A percentile compares a stretch with the other conserved stretches of the same genome.
phyloP scores from a whole-genome alignment of 495 filamentous ascomycete species.

The Penicillium atrosanguineum region DNA sequence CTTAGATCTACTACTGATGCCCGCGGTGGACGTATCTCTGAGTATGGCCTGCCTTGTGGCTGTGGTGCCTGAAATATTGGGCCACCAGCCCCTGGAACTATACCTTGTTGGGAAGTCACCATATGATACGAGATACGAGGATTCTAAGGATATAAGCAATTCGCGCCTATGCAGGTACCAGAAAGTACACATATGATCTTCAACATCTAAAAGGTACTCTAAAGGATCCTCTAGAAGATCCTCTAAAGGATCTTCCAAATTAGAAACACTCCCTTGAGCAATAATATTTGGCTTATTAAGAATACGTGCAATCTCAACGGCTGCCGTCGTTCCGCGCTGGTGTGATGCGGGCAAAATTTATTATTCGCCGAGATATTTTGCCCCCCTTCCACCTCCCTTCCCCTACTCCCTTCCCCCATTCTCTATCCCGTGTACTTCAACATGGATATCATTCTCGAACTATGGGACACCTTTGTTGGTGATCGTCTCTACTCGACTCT shows the following conservation, averaged over 20 bases:
- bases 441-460: constrained; percentile 91
- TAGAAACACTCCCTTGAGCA: not conserved
- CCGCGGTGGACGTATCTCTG: constrained; percentile 10
- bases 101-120: not conserved
- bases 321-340: constrained; percentile 40
- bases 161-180: not conserved
- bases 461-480: constrained; percentile 79
- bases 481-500: constrained; percentile 75
- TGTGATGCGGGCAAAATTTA: constrained; percentile 33
- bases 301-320: constrained; percentile 20
- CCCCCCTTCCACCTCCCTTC: constrained; percentile 10
- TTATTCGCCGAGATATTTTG: constrained; percentile 20
- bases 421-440: not conserved
- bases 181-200: not conserved
- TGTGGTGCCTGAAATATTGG: not conserved
- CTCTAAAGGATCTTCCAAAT: too few relatives aligned
- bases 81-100: not conserved
- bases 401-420: constrained; percentile 1
- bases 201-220: not conserved
- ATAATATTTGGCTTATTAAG: constrained; percentile 17
- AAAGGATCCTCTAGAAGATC: not conserved
- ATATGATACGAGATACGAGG: not conserved
- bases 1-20: constrained; percentile 13
- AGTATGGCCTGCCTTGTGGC: constrained; percentile 4
- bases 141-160: not conserved